Evolutionary conservation across 2,329 filamentous ascomycete genomes (phyloP).

Genomic region (Pseudogymnoascus sp.): DNA sequence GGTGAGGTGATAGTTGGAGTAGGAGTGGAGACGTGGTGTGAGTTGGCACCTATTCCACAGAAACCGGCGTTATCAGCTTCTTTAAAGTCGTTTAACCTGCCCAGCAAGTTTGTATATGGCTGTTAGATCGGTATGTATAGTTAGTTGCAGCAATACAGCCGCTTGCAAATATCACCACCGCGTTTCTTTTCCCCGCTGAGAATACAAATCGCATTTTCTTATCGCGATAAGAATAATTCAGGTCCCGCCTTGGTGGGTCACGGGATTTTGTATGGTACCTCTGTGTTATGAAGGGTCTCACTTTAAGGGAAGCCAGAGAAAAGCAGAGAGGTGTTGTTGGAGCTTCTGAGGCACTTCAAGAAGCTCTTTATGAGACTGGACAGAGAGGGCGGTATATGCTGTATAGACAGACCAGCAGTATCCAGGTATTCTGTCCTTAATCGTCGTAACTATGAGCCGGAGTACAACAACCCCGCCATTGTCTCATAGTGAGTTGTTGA

Average conservation of each 20-base stretch:
- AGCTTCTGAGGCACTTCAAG: background rate
- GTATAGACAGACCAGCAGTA: background rate
- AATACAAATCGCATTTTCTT: slow-evolving; percentile 8
- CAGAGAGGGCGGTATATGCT: background rate
- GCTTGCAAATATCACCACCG: slow-evolving; percentile 2
- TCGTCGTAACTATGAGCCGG: background rate
- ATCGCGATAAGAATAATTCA: slow-evolving; percentile 6
- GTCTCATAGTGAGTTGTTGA: background rate
- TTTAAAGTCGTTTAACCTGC: background rate
- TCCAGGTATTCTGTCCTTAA: background rate
- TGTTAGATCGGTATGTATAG: background rate
- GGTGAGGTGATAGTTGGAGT: background rate
- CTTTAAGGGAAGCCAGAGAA: background rate
- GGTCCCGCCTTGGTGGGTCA: slow-evolving; percentile 2
- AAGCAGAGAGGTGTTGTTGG: background rate
- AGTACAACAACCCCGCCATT: background rate
- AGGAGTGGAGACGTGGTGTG: background rate
- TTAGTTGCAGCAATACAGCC: background rate
- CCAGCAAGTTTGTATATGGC: background rate
- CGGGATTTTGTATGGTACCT: background rate
- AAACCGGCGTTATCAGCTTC: background rate
- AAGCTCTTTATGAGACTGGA: background rate
- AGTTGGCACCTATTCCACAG: background rate
- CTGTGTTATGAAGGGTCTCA: background rate
- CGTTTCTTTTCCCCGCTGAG: slow-evolving; percentile 2